These are phyloP conservation scores for Colletotrichum eremochloae DNA, from an alignment of 2,329 filamentous ascomycete species.

Conservation along the genomic window DNA sequence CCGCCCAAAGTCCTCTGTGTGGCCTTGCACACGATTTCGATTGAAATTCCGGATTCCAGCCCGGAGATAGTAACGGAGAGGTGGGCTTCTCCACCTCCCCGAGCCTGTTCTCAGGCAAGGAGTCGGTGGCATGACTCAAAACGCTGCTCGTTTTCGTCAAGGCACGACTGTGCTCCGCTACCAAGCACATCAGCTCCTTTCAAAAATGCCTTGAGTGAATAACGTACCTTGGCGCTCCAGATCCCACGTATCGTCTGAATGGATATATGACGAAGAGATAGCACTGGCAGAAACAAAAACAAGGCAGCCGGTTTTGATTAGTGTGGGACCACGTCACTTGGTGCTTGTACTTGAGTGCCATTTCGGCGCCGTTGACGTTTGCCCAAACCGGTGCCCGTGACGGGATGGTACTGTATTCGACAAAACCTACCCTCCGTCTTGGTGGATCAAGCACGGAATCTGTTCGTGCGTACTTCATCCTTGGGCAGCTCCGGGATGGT, in stretches of 20 bases:
- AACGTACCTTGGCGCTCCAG: conserved; percentile 18
- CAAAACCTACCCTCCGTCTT: background rate
- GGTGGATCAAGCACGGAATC: background rate
- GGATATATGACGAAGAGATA: conserved; percentile 5
- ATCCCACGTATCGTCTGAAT: conserved; percentile 14
- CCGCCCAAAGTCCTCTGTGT: background rate
- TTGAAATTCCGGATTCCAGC: conserved; percentile 27
- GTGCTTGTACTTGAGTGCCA: background rate
- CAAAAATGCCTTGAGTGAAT: conserved; percentile 3
- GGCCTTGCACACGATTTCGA: conserved; percentile 24
- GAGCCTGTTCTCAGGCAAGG: conserved; percentile 29
- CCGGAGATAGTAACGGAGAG: conserved; percentile 28
- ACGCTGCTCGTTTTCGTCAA: conserved; percentile 18
- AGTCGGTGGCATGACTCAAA: conserved; percentile 32
- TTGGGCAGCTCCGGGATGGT: conserved; percentile 12
- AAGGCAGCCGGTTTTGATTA: conserved; percentile 26
- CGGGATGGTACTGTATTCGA: background rate
- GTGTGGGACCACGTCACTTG: conserved; percentile 9
- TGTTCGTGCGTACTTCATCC: background rate
- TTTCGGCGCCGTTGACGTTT: background rate
- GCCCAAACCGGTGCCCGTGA: conserved; percentile 9
- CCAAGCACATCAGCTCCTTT: conserved; percentile 19
- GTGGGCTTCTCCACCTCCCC: conserved; percentile 7
- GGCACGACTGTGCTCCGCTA: conserved; percentile 26
- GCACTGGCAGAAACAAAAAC: conserved; percentile 23